Evolutionary conservation across 805 yeast genomes (phyloP).

Genomic region (Zygosaccharomyces rouxii): DNA sequence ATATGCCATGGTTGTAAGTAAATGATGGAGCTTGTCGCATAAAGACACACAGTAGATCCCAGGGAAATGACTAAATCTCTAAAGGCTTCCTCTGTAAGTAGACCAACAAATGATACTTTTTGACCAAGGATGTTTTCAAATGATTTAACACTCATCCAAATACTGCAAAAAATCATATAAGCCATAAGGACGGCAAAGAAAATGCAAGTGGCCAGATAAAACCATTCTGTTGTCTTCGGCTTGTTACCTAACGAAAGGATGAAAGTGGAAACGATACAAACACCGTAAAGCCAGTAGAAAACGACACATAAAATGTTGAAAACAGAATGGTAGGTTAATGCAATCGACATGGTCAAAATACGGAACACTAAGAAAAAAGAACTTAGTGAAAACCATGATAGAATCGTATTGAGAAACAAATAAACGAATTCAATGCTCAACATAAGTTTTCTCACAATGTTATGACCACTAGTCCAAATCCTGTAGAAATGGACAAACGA

Average conservation of each 20-base stretch:
- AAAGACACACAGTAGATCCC: constrained; percentile 76
- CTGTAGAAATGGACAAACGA: constrained; percentile 72
- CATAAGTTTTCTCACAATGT: constrained; percentile 58
- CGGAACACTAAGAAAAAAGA: constrained; percentile 87
- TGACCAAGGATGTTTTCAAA: constrained; percentile 45
- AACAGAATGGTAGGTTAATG: constrained; percentile 48
- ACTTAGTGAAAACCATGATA: constrained; percentile 91
- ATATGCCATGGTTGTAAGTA: constrained; percentile 91
- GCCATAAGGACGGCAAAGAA: constrained; percentile 87
- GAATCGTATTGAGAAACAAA: constrained; percentile 65
- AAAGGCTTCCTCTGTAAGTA: constrained; percentile 66
- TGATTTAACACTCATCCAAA: constrained; percentile 72
- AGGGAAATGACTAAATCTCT: constrained; percentile 85
- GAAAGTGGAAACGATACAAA: constrained; percentile 77
- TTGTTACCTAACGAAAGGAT: constrained; percentile 90
- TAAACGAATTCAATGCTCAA: constrained; percentile 76
- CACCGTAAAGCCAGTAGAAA: constrained; percentile 79
- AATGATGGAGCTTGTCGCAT: constrained; percentile 70
- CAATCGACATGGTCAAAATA: constrained; percentile 76
- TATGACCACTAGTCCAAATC: constrained; percentile 77
- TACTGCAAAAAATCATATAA: constrained; percentile 83
- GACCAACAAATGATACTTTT: constrained; percentile 38
- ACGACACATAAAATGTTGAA: constrained; percentile 76
- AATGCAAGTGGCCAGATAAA: constrained; percentile 68
- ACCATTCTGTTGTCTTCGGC: constrained; percentile 81